These are phyloP conservation scores for Sambucus nigra DNA, from an alignment of 129 eudicot genomes.

Conservation along the genomic window DNA sequence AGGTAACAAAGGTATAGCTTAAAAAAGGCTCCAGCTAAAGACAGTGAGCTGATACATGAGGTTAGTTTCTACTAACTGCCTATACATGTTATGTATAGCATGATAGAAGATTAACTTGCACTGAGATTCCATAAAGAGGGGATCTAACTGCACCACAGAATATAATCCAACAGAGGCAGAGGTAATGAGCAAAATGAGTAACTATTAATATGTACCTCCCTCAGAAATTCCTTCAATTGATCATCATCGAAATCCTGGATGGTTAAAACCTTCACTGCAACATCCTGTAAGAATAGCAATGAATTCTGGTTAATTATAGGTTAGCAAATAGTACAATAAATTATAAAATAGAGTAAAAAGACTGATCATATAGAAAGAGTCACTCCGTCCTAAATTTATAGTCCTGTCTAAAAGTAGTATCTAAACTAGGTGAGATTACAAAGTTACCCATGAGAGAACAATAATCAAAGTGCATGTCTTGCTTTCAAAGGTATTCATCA, in stretches of 20 bases:
- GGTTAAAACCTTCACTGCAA: slow-evolving; percentile 88
- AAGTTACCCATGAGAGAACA: too few relatives aligned
- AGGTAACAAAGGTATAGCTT: background rate
- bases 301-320: background rate
- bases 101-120: background rate
- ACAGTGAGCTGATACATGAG: background rate
- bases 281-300: slow-evolving; percentile 48
- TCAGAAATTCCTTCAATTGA: slow-evolving; percentile 75
- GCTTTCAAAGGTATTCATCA: too few relatives aligned
- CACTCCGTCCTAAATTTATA: too few relatives aligned
- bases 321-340: background rate
- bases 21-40: background rate
- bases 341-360: background rate
- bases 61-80: too few relatives aligned
- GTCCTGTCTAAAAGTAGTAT: too few relatives aligned
- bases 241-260: slow-evolving; percentile 87
- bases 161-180: background rate
- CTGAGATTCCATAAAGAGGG: background rate
- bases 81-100: background rate
- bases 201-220: slow-evolving; percentile 52
- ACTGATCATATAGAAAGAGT: background rate
- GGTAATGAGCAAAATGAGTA: background rate
- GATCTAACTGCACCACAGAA: background rate
- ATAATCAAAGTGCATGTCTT: too few relatives aligned
- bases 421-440: too few relatives aligned